A percentile compares a stretch with the other conserved stretches of the same genome.
Evolutionary conservation across 2,329 filamentous ascomycete species (phyloP).

Genomic region (Penicillium brasilianum): DNA sequence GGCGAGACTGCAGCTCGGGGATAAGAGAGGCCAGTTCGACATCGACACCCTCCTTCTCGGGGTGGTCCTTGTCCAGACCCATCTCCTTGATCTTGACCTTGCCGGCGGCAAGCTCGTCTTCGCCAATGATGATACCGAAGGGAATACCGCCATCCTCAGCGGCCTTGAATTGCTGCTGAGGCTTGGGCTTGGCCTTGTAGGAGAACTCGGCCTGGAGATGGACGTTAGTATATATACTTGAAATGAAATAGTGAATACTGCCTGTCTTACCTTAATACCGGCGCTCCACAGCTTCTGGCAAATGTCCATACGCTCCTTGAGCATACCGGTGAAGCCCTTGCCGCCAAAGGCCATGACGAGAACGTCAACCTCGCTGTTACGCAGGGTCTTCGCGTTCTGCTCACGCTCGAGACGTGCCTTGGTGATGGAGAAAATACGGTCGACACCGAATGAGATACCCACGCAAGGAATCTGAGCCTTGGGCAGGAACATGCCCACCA

Average conservation of each 20-base stretch:
- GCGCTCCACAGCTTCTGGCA: slow-evolving; percentile 80
- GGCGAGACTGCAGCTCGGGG: slow-evolving; percentile 32
- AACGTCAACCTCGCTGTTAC: slow-evolving; percentile 80
- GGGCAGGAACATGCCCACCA: slow-evolving; percentile 91
- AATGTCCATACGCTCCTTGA: slow-evolving; percentile 83
- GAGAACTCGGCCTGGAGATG: slow-evolving; percentile 73
- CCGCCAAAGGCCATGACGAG: slow-evolving; percentile 95
- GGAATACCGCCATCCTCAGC: slow-evolving; percentile 81
- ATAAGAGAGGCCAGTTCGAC: slow-evolving; percentile 59
- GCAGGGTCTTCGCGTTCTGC: slow-evolving; percentile 59
- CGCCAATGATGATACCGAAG: slow-evolving; percentile 85
- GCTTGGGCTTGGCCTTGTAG: slow-evolving; percentile 88
- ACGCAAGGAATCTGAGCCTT: slow-evolving; percentile 88
- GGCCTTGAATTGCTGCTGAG: slow-evolving; percentile 87
- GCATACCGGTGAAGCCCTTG: slow-evolving; percentile 78
- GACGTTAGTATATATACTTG: slow-evolving; percentile 25
- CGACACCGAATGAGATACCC: slow-evolving; percentile 90
- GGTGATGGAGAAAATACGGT: slow-evolving; percentile 92
- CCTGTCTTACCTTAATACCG: slow-evolving; percentile 71
- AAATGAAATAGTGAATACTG: not conserved
- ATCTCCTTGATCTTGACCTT: slow-evolving; percentile 89
- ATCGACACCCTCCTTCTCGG: slow-evolving; percentile 85
- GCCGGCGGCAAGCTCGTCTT: slow-evolving; percentile 82
- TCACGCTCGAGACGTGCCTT: slow-evolving; percentile 72
- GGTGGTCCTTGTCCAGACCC: slow-evolving; percentile 78